Percentiles rank a stretch among this genome's conserved stretches.
Evolutionary conservation across 108 stramenopile genomes (phyloP).

Genomic region (Pseudonitzschia delicatissima): DNA sequence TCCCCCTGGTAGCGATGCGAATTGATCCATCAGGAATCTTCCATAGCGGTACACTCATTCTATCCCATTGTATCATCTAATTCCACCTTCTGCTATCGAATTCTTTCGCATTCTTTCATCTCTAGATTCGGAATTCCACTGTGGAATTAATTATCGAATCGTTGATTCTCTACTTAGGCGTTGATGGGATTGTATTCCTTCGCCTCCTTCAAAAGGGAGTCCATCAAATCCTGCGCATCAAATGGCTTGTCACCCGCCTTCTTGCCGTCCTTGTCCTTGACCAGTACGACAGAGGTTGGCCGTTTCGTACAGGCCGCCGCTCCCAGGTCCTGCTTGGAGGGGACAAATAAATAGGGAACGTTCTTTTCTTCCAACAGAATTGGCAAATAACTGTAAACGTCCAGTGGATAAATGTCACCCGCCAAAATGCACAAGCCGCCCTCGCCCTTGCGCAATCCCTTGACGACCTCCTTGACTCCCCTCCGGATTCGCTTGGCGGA

Average conservation of each 20-base stretch:
- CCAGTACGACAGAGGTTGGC: slow-evolving; percentile 93
- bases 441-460: slow-evolving; percentile 95
- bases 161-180: too few relatives aligned
- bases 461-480: slow-evolving; percentile 98
- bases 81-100: too few relatives aligned
- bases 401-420: slow-evolving; percentile 97
- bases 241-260: slow-evolving; percentile 71
- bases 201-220: slow-evolving; percentile 79
- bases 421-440: slow-evolving; percentile 94
- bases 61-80: too few relatives aligned
- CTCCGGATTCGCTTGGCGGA: slow-evolving; percentile 82
- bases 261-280: slow-evolving; percentile 24
- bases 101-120: too few relatives aligned
- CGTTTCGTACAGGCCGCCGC: slow-evolving; percentile 96
- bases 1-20: too few relatives aligned
- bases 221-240: slow-evolving; percentile 86
- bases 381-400: slow-evolving; percentile 95
- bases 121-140: too few relatives aligned
- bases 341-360: slow-evolving; percentile 96
- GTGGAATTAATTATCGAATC: too few relatives aligned
- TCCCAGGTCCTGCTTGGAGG: slow-evolving; percentile 95
- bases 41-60: too few relatives aligned
- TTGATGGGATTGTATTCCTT: slow-evolving; percentile 67
- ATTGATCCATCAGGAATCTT: too few relatives aligned
- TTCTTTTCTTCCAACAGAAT: slow-evolving; percentile 92